Base-by-base conservation (phyloP, 495 filamentous ascomycete species). In the Xanthoparmelia taractica region DNA sequence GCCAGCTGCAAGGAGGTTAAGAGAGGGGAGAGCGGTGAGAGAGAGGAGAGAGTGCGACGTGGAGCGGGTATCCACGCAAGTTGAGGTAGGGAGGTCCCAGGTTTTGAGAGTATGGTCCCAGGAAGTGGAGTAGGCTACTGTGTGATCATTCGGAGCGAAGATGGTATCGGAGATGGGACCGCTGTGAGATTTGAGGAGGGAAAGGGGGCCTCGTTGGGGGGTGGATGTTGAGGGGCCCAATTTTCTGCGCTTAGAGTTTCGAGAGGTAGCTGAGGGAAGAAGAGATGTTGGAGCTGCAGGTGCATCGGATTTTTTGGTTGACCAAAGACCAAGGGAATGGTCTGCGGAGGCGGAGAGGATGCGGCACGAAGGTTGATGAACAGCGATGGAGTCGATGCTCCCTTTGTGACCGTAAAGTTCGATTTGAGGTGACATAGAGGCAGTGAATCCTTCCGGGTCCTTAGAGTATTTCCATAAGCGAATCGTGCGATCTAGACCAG, bases 61-160 rank as follows among this genome's bases (percentile, higher is more conserved):
- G 11, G 89, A 87, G 52, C 92, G 81, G 25, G 88, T 89, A 69
- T 88, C 89, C 45, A 96, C 89, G 15, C 85, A 78, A 6, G 79
- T 68, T 55, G 79, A 74, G 10, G 93, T 97, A 0, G 89, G 83
- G 17, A 98, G 84, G 78, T 98, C 94, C 83, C 96, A 89, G 0
- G 94, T 97, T 31, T 85, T 86, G 65, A 97, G 77, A 0, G 89
- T 88, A 75, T 96, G 92, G 77, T 97, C 94, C 79, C 87, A 87
- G 27, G 90, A 92, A 4, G 82, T 80, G 0, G 91, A 92, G 79
- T 98, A 97, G 38, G 87, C 93, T 31, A 97, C 87, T 15, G 89
- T 96, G 34, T 85, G 73, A 76, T 97, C 94, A 54, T 81, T 79
- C 2, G 86, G 87, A 71, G 93, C 87, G 77, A 97, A 98, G 41